Evolutionary conservation across 257 asterid genomes (phyloP).

Genomic region (Nicotiana sylvestris): DNA sequence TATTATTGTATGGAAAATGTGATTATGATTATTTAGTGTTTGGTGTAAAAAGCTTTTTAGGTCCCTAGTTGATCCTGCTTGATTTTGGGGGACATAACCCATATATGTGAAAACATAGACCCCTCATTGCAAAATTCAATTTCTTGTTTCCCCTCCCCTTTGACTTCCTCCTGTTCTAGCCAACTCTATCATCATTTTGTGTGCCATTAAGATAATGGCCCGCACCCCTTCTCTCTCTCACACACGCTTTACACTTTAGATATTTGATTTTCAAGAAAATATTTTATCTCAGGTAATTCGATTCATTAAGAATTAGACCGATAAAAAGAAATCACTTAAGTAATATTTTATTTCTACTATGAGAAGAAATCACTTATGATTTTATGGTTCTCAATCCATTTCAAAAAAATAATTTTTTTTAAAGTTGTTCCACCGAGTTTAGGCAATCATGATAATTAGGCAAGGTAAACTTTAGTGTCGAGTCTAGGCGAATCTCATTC

Average conservation of each 20-base stretch:
- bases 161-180: constrained; percentile 23
- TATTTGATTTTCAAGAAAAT: too few species aligned
- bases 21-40: not conserved
- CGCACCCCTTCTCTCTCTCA: not conserved
- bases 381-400: too few species aligned
- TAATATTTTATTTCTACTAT: too few species aligned
- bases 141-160: constrained; percentile 14
- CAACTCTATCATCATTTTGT: constrained; percentile 36
- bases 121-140: constrained; percentile 18
- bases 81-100: constrained; percentile 35
- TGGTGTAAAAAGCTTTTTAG: constrained; percentile 6
- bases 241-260: not conserved
- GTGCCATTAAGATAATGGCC: not conserved
- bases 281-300: too few species aligned
- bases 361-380: too few species aligned
- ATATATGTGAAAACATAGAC: constrained; percentile 22
- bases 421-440: too few species aligned
- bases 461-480: too few species aligned
- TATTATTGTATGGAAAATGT: not conserved
- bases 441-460: too few species aligned
- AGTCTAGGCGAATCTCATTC: too few species aligned
- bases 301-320: too few species aligned
- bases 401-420: too few species aligned
- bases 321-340: too few species aligned
- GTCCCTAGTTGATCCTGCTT: constrained; percentile 21